Percentiles rank a stretch among this genome's conserved stretches.
These are phyloP conservation scores for Metschnikowia noctiluminum DNA, from an alignment of 805 yeast species.

Conservation along the genomic window DNA sequence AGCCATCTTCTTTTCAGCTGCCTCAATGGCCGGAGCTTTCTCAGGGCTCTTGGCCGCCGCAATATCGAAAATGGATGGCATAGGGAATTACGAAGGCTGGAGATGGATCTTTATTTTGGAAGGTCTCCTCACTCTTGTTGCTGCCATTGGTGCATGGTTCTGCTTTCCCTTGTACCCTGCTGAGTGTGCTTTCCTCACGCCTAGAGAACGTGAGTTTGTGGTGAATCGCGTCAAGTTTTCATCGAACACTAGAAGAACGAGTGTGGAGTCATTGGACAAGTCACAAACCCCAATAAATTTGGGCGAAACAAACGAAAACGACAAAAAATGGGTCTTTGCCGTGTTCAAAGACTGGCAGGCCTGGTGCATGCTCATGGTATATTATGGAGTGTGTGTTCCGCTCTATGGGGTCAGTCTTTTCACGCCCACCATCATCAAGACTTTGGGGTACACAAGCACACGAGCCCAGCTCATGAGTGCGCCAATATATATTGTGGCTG, in stretches of 20 bases:
- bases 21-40: conserved; percentile 76
- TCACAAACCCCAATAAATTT: conserved; percentile 3
- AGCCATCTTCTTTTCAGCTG: conserved; percentile 65
- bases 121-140: conserved; percentile 14
- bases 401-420: conserved; percentile 40
- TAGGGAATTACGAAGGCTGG: conserved; percentile 16
- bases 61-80: conserved; percentile 51
- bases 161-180: conserved; percentile 13
- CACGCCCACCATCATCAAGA: conserved; percentile 43
- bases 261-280: neutral
- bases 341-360: conserved; percentile 29
- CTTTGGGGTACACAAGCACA: conserved; percentile 41
- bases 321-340: conserved; percentile 16
- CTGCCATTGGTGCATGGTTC: conserved; percentile 10
- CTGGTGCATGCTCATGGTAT: conserved; percentile 24
- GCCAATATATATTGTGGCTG: conserved; percentile 40
- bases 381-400: conserved; percentile 30
- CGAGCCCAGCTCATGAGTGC: conserved; percentile 44
- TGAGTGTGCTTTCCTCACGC: conserved; percentile 10
- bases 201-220: conserved; percentile 12
- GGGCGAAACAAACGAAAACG: conserved; percentile 15
- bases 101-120: conserved; percentile 18
- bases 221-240: conserved; percentile 10
- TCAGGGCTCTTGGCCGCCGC: conserved; percentile 72
- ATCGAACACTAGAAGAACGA: conserved; percentile 3